A percentile compares a stretch with the other conserved stretches of the same genome.
Evolutionary conservation across 139 green algal genomes (phyloP).

Genomic region (Choricystis sp.): DNA sequence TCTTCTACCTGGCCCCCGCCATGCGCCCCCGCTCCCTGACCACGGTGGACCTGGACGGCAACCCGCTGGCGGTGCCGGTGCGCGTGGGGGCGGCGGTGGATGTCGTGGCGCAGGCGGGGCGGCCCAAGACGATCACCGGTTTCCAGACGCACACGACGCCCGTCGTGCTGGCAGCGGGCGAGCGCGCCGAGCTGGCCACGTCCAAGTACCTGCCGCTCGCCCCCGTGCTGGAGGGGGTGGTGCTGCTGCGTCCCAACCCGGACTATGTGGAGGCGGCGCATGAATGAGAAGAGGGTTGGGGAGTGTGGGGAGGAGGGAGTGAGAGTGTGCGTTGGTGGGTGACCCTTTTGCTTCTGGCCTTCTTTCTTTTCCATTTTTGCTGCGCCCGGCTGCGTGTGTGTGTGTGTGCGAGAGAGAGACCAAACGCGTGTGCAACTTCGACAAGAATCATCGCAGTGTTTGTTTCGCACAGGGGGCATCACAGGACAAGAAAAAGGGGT

Average conservation of each 20-base stretch:
- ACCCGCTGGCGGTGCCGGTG: slow-evolving; percentile 68
- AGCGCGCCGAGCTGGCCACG: slow-evolving; percentile 89
- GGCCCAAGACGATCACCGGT: slow-evolving; percentile 94
- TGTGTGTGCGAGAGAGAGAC: no score
- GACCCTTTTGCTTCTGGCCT: no score
- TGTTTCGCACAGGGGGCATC: no score
- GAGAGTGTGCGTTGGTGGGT: no score
- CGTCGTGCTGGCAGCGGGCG: slow-evolving; percentile 77
- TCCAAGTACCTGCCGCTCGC: slow-evolving; percentile 78
- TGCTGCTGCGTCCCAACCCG: slow-evolving; percentile 89
- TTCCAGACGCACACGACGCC: slow-evolving; percentile 97
- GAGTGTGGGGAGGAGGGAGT: no score
- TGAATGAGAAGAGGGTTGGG: slow-evolving; percentile 9
- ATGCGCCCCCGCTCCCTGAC: slow-evolving; percentile 94
- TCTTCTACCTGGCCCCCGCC: slow-evolving; percentile 78
- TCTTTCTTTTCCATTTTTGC: no score
- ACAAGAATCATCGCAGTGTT: no score
- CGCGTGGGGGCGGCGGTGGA: slow-evolving; percentile 92
- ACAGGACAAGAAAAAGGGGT: no score
- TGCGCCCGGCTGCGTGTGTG: no score
- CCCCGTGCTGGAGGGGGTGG: slow-evolving; percentile 76
- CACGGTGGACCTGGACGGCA: slow-evolving; percentile 76
- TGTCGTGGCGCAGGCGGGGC: slow-evolving; percentile 88
- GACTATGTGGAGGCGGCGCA: slow-evolving; percentile 72
- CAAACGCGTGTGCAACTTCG: no score